These are phyloP conservation scores for Phialophora expanda DNA, from an alignment of 2,329 filamentous ascomycete genomes.

Conservation along the genomic window DNA sequence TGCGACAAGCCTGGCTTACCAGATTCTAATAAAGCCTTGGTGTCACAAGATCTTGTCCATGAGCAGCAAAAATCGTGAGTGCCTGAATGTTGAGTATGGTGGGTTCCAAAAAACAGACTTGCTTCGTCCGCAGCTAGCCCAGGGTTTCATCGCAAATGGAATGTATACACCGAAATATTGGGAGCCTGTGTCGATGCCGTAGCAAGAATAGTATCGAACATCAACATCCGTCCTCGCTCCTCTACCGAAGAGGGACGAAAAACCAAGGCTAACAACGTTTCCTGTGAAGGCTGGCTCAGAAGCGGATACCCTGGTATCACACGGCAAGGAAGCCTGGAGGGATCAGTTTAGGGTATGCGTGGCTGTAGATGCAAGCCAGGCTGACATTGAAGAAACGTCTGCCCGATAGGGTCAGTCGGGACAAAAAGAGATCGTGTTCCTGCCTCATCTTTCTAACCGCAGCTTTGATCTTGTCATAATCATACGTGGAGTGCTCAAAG, in stretches of 20 bases:
- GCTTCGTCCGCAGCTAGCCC: slow-evolving; percentile 19
- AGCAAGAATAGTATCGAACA: slow-evolving; percentile 18
- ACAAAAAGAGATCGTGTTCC: slow-evolving; percentile 14
- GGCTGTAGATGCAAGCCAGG: not conserved
- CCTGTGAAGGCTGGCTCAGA: slow-evolving; percentile 6
- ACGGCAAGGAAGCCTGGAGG: not conserved
- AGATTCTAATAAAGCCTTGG: slow-evolving; percentile 14
- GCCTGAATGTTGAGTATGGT: slow-evolving; percentile 16
- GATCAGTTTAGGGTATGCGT: not conserved
- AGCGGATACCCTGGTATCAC: slow-evolving; percentile 7
- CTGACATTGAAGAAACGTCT: slow-evolving; percentile 8
- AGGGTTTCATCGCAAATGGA: slow-evolving; percentile 16
- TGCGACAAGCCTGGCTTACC: slow-evolving; percentile 10
- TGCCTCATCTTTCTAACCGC: slow-evolving; percentile 6
- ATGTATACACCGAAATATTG: slow-evolving; percentile 6
- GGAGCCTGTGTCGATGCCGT: slow-evolving; percentile 14
- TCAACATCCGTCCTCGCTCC: slow-evolving; percentile 11
- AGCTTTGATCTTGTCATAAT: slow-evolving; percentile 19
- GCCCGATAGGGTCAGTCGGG: slow-evolving; percentile 4
- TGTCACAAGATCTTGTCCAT: slow-evolving; percentile 19
- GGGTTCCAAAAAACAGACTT: slow-evolving; percentile 12
- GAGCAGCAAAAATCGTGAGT: slow-evolving; percentile 13
- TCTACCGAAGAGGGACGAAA: slow-evolving; percentile 12
- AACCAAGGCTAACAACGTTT: slow-evolving; percentile 10
- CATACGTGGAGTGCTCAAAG: slow-evolving; percentile 12